Conservation (phyloP, 768 basidiomycete genomes). For the Gautieria morchelliformis region DNA sequence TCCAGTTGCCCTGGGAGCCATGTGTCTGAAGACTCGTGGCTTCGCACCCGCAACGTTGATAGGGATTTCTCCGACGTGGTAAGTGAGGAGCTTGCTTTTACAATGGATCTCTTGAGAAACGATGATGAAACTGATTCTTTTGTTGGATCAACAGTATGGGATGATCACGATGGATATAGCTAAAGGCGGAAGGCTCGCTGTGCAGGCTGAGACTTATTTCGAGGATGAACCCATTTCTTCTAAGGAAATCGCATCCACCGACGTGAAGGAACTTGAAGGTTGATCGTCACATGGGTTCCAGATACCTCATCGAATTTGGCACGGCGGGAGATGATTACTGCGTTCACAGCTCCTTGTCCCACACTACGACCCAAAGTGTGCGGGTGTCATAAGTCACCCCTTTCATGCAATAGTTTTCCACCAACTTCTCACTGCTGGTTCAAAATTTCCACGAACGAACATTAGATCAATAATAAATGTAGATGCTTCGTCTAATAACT, state of each 20-base stretch:
- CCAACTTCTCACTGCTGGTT: constrained; percentile 8
- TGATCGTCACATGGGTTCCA: background rate
- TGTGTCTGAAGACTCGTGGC: background rate
- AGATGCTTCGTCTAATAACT: constrained; percentile 55
- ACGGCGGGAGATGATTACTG: background rate
- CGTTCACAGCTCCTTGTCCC: background rate
- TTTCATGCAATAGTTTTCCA: background rate
- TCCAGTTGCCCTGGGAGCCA: background rate
- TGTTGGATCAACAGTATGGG: background rate
- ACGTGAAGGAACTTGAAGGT: background rate
- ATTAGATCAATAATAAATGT: constrained; percentile 56
- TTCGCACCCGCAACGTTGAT: background rate
- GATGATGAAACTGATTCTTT: background rate
- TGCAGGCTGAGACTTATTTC: background rate
- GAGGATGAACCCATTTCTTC: background rate
- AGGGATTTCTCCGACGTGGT: background rate
- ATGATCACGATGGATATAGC: background rate
- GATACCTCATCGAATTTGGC: background rate
- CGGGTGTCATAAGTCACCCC: background rate
- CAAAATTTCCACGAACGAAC: constrained; percentile 10
- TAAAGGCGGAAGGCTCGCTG: background rate
- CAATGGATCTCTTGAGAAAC: background rate
- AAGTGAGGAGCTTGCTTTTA: background rate
- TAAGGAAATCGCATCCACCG: background rate
- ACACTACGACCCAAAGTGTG: background rate